A percentile compares a stretch with the other conserved stretches of the same genome.
Conservation (phyloP, 1,284 basidiomycete genomes). For the Pseudozyma tsukubaensis region DNA sequence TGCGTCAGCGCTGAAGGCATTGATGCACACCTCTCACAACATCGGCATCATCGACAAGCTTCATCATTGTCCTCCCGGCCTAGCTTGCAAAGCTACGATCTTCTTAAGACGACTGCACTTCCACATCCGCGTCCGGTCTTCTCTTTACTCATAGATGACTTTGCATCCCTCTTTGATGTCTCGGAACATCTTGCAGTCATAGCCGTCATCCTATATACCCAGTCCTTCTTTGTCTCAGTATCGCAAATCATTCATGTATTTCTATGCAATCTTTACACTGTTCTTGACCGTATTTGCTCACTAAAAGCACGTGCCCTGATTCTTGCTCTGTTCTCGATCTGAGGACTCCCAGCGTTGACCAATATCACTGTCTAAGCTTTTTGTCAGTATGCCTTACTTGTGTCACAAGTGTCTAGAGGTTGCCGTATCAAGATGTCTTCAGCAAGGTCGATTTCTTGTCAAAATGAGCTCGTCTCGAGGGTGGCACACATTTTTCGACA, state of each 20-base stretch:
- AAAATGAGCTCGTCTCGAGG: neutral
- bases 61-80: neutral
- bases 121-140: no score
- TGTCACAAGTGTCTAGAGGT: no score
- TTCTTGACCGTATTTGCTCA: neutral
- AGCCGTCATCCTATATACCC: slow-evolving; percentile 22
- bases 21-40: neutral
- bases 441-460: neutral
- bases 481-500: neutral
- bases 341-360: neutral
- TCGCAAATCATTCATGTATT: slow-evolving; percentile 39
- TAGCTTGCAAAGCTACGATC: no score
- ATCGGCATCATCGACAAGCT: neutral
- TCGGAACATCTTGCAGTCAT: neutral
- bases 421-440: no score
- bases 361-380: no score
- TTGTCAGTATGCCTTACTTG: no score
- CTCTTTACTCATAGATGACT: neutral
- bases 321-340: neutral
- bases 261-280: slow-evolving; percentile 26
- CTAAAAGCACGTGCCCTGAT: neutral
- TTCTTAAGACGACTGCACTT: no score
- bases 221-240: slow-evolving; percentile 8
- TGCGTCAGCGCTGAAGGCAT: neutral
- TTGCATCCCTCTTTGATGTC: neutral